phyloP scores from a whole-genome alignment of 169 alveolate species.

The Cryptosporidium viatorum region DNA sequence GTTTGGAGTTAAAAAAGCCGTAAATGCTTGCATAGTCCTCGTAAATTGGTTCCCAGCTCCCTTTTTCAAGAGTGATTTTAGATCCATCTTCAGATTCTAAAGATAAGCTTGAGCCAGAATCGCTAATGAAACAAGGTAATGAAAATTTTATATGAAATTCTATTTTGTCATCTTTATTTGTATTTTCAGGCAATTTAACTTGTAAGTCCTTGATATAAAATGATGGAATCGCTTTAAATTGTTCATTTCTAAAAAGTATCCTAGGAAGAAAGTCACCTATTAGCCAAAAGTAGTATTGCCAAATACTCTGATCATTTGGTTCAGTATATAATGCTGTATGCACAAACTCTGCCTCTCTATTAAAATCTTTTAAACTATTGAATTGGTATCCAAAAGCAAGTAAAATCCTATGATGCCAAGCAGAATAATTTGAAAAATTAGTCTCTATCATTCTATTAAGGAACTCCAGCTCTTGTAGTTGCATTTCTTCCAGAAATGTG shows the following conservation, averaged over 20 bases:
- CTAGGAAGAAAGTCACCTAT: constrained; percentile 28
- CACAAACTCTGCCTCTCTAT: constrained; percentile 30
- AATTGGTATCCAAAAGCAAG: not conserved
- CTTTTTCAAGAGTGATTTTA: not conserved
- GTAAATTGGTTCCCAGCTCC: constrained; percentile 48
- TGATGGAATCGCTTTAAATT: not conserved
- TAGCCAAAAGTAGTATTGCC: constrained; percentile 77
- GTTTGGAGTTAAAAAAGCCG: not conserved
- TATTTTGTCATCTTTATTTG: not conserved
- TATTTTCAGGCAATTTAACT: not conserved
- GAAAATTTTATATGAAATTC: constrained; percentile 26
- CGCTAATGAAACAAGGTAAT: not conserved
- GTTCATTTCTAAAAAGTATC: constrained; percentile 1
- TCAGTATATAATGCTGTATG: constrained; percentile 76
- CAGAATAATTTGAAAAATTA: constrained; percentile 77
- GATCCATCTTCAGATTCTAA: not conserved
- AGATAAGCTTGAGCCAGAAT: not conserved
- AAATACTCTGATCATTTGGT: constrained; percentile 78
- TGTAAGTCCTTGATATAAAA: constrained; percentile 8
- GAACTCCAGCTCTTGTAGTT: constrained; percentile 1
- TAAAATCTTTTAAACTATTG: constrained; percentile 1
- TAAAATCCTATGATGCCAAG: constrained; percentile 76
- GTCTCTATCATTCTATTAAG: constrained; percentile 32
- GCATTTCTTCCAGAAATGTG: constrained; percentile 8
- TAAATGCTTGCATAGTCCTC: constrained; percentile 2